These are phyloP conservation scores for Thraustochytrium sp. DNA, from an alignment of 352 stramenopile genomes.

Conservation along the genomic window DNA sequence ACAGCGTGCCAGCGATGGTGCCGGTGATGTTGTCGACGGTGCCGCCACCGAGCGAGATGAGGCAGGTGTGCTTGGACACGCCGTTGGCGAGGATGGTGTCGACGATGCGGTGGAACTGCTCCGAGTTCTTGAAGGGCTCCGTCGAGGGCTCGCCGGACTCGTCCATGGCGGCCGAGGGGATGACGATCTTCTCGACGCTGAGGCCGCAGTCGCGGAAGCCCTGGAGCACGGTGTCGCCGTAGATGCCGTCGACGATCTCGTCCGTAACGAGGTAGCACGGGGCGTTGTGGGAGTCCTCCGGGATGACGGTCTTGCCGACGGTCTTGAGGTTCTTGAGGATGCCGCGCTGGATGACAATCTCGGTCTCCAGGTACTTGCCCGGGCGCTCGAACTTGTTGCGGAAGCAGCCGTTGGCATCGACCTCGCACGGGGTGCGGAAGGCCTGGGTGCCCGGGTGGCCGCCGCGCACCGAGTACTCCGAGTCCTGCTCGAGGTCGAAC, in stretches of 20 bases:
- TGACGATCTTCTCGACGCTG: conserved; percentile 44
- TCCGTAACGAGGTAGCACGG: conserved; percentile 3
- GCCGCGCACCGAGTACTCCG: conserved; percentile 12
- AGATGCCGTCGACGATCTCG: conserved; percentile 17
- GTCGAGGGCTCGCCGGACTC: conserved; percentile 47
- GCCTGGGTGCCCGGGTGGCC: conserved; percentile 24
- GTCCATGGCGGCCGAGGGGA: conserved; percentile 45
- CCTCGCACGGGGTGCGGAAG: conserved; percentile 10
- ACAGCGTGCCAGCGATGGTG: conserved; percentile 45
- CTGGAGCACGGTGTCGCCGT: neutral
- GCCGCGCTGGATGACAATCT: conserved; percentile 35
- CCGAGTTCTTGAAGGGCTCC: conserved; percentile 47
- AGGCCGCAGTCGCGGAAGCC: conserved; percentile 11
- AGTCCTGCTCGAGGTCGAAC: conserved; percentile 33
- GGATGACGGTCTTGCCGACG: conserved; percentile 11
- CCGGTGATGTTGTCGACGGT: conserved; percentile 49
- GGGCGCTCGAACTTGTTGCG: conserved; percentile 17
- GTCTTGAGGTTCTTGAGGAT: conserved; percentile 31
- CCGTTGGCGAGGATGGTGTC: conserved; percentile 41
- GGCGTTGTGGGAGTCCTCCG: neutral
- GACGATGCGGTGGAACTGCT: conserved; percentile 12
- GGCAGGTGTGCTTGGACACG: conserved; percentile 49
- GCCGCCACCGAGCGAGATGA: conserved; percentile 48
- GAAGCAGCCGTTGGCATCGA: conserved; percentile 13
- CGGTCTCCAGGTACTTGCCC: conserved; percentile 17